Evolutionary conservation across 768 basidiomycete genomes (phyloP), one percentile per base, ranked within the genome.

Genomic region (Roridomyces roridus): DNA sequence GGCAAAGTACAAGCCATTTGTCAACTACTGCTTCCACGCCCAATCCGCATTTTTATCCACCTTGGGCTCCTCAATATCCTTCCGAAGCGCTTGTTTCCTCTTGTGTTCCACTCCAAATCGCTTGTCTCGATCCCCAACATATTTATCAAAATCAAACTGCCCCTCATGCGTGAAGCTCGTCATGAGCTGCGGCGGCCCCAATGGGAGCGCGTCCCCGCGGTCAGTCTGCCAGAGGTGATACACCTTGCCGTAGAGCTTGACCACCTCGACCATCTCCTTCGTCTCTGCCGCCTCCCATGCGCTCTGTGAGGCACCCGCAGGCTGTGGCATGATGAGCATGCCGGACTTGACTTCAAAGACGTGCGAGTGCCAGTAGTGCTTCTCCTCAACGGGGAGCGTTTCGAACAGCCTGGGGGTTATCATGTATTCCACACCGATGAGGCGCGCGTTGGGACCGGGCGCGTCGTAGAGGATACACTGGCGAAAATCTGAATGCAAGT

Each of bases 361-460:
- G 60, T 84, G 83, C 14, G 77, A 80, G 63, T 84, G 83, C 83
- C 82, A 83, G 51, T 76, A 81, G 62, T 69, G 75, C 63, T 79
- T 77, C 70, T 82, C 81, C 23, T 80, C 78, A 25, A 70, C 63
- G 4, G 77, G 72, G 1, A 85, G 73, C 1, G 64, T 60, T 40
- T 67, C 57, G 65, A 82, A 84, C 15, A 73, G 69, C 55, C 78
- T 70, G 44, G 80, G 79, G 8, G 74, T 71, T 14, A 83, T 69
- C 50, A 83, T 74, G 58, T 85, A 85, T 63, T 83, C 82, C 39
- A 85, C 78, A 20, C 81, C 82, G 48, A 85, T 82, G 44, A 84
- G 67, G 37, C 77, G 72, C 5, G 82, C 82, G 36, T 75, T 70
- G 14, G 74, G 70, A 35, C 70, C 66, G 41, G 74, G 72, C 0